Percentiles rank a stretch among this genome's conserved stretches.
Conservation (phyloP, 768 basidiomycete genomes). For the Trametes cubensis region DNA sequence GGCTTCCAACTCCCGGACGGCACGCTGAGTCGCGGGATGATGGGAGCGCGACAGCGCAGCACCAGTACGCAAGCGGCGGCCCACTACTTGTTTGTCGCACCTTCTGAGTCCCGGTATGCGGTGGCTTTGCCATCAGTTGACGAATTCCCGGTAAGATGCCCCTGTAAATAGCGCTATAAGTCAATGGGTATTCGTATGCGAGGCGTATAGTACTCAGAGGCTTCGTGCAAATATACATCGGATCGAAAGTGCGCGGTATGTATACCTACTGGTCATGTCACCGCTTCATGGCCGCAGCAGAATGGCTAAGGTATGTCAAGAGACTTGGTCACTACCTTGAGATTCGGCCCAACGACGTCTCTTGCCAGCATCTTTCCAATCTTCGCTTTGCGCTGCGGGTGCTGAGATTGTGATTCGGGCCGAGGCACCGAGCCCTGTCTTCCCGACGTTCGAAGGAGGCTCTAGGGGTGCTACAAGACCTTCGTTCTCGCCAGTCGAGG, state of each 20-base stretch:
- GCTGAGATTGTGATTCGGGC: conserved; percentile 25
- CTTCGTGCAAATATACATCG: too few species aligned
- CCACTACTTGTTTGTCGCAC: not conserved
- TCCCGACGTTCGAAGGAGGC: conserved; percentile 43
- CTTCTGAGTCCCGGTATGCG: conserved; percentile 14
- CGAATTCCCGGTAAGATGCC: not conserved
- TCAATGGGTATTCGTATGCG: too few species aligned
- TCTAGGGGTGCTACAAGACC: conserved; percentile 63
- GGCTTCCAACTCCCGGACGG: conserved; percentile 23
- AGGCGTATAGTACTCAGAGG: too few species aligned
- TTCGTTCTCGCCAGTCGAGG: conserved; percentile 38
- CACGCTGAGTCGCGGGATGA: conserved; percentile 8
- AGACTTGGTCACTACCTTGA: not conserved
- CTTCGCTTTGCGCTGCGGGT: conserved; percentile 25
- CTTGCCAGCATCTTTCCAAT: conserved; percentile 47
- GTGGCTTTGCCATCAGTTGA: conserved; percentile 8
- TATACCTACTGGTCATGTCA: too few species aligned
- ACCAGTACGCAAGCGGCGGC: not conserved
- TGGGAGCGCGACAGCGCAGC: conserved; percentile 7
- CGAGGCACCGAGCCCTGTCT: conserved; percentile 57
- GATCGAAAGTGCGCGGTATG: too few species aligned
- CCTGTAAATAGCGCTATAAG: too few species aligned
- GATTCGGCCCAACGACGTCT: conserved; percentile 43
- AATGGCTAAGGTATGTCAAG: not conserved
- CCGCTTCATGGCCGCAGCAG: too few species aligned